Evolutionary conservation across 192 early-diverging fungal species (phyloP), one percentile per base, ranked within the genome.

Genomic region (Coemansia sp.): DNA sequence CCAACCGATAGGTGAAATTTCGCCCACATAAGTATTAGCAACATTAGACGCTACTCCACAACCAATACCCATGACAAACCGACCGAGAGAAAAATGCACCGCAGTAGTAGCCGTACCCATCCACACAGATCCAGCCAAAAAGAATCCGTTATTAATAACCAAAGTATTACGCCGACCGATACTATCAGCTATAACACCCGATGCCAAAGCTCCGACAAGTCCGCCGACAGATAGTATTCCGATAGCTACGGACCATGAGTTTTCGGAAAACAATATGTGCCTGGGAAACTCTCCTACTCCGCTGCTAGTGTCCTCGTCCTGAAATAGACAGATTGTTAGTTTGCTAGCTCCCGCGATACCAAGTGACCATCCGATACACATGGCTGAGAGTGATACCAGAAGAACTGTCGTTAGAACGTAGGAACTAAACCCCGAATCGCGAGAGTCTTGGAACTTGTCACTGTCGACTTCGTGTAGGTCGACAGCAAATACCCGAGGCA

Each of bases 61-160:
- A 0, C 86, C 89, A 47, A 92, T 71, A 33, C 93, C 93, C 40
- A 86, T 74, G 41, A 92, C 63, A n/a, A 93, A 85, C 29, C 93
- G 89, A 10, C 92, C 94, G 34, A 90, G 67, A 66, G 84, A 85
- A 66, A 93, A 90, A 74, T 89, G 88, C 29, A 85, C 73, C 10
- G 86, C 73, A 0, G 86, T 86, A 1, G 86, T 80, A 16, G 90
- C 87, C 2, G 89, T 84, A 51, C 84, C 84, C 66, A 94, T 80
- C 20, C 91, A 72, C 8, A 92, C 67, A 0, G 85, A 74, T 5
- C 93, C 90, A n/a, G 92, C 54, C 0, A 93, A 67, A 64, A 88
- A 93, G 27, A 88, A 78, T 7, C 90, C 70, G 73, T 92, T 94
- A 75, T 86, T 88, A 68, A 87, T 80, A 2, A 93, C 80, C 72